A percentile compares a stretch with the other conserved stretches of the same genome.
phyloP scores from a whole-genome alignment of 2,329 filamentous ascomycete species.

The Clonostachys byssicola region DNA sequence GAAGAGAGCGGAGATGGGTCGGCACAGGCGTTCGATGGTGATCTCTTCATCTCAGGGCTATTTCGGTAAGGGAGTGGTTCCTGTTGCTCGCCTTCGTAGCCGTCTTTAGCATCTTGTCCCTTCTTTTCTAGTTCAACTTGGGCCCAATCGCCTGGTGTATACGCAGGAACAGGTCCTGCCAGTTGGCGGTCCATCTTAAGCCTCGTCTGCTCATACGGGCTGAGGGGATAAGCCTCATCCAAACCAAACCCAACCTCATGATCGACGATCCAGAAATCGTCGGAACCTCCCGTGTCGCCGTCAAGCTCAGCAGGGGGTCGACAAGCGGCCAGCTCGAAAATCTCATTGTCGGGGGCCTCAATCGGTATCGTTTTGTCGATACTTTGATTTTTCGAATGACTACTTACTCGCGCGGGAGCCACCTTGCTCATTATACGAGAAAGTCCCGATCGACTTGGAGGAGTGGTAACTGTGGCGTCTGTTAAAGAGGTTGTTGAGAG shows the following conservation, averaged over 20 bases:
- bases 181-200: constrained; percentile 47
- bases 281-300: constrained; percentile 11
- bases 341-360: constrained; percentile 36
- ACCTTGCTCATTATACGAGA: no score
- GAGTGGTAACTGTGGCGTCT: constrained; percentile 6
- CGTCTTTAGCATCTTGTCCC: constrained; percentile 1
- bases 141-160: constrained; percentile 28
- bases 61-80: no score
- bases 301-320: constrained; percentile 44
- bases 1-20: no score
- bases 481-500: constrained; percentile 15
- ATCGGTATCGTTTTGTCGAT: constrained; percentile 15
- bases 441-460: no score
- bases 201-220: constrained; percentile 45
- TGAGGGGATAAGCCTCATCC: constrained; percentile 31
- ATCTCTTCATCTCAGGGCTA: no score
- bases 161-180: constrained; percentile 43
- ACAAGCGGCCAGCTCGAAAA: constrained; percentile 47
- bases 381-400: no score
- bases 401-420: no score
- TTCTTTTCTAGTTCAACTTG: constrained; percentile 21
- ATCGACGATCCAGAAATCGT: constrained; percentile 19
- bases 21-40: no score
- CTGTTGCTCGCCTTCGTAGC: no score
- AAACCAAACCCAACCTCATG: constrained; percentile 31